A percentile compares a stretch with the other conserved stretches of the same genome.
Conservation (phyloP, 192 early-diverging fungal genomes). For the Mortierella antarctica region DNA sequence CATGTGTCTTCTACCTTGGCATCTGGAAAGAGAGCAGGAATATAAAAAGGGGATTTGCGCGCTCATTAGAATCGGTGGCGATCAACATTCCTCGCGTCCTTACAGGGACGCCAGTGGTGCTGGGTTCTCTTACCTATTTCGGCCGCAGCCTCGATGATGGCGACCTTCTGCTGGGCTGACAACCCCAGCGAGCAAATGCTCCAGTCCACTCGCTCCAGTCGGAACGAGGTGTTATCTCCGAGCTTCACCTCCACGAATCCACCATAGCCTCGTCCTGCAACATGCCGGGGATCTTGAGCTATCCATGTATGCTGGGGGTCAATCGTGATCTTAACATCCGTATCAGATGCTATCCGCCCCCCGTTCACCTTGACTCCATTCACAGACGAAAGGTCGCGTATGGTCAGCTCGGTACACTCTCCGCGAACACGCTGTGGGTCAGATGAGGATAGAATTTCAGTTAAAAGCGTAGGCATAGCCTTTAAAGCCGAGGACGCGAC, state of each 20-base stretch:
- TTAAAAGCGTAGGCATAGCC: neutral
- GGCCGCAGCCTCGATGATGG: constrained; percentile 20
- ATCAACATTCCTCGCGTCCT: neutral
- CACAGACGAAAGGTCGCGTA: constrained; percentile 36
- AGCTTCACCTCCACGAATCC: constrained; percentile 26
- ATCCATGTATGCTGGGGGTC: constrained; percentile 4
- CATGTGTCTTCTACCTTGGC: constrained; percentile 37
- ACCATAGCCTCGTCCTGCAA: constrained; percentile 47
- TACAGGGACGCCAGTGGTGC: neutral
- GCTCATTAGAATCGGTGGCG: too few relatives aligned
- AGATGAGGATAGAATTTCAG: neutral
- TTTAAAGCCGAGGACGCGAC: neutral
- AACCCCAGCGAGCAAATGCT: constrained; percentile 31
- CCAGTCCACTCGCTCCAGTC: constrained; percentile 39
- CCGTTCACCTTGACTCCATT: constrained; percentile 21
- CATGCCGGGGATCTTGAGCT: constrained; percentile 6
- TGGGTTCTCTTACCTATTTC: constrained; percentile 28
- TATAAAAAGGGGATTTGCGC: neutral
- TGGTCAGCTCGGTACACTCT: constrained; percentile 25
- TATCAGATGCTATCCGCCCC: constrained; percentile 14
- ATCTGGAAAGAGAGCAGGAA: constrained; percentile 2
- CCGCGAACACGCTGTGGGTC: constrained; percentile 16
- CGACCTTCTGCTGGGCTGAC: constrained; percentile 12
- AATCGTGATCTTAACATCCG: constrained; percentile 25
- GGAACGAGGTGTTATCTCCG: constrained; percentile 37